A percentile compares a stretch with the other conserved stretches of the same genome.
Evolutionary conservation across 805 yeast species (phyloP).

Genomic region (Scheffersomyces lignosus): DNA sequence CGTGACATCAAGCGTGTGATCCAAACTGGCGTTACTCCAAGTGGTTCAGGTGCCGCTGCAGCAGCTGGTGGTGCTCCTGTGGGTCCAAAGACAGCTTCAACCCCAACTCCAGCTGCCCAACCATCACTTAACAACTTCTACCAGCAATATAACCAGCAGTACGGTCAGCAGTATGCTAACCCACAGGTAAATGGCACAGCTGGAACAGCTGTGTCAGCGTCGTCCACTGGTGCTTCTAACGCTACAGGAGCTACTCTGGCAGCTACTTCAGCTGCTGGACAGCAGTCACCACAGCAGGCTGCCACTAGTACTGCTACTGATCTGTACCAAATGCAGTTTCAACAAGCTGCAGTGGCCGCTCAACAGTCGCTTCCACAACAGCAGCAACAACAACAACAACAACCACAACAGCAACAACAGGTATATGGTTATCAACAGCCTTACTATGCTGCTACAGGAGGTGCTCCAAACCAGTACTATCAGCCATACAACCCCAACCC

Average conservation of each 20-base stretch:
- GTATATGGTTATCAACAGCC: constrained; percentile 24
- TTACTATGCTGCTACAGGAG: constrained; percentile 12
- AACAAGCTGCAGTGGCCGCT: constrained; percentile 1
- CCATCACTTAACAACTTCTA: constrained; percentile 10
- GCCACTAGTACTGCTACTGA: constrained; percentile 1
- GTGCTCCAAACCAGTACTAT: constrained; percentile 23
- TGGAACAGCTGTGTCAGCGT: not conserved
- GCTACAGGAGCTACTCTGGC: not conserved
- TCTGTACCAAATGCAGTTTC: constrained; percentile 6
- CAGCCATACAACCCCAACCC: constrained; percentile 19
- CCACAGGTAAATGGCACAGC: constrained; percentile 5
- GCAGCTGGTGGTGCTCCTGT: constrained; percentile 13
- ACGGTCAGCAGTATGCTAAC: constrained; percentile 8
- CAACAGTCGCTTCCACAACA: constrained; percentile 2
- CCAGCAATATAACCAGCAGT: constrained; percentile 13
- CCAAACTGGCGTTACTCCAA: constrained; percentile 45
- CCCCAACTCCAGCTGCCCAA: constrained; percentile 3
- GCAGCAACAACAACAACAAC: constrained; percentile 10
- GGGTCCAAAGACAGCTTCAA: constrained; percentile 3
- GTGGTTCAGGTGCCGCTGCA: constrained; percentile 13
- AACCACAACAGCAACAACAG: constrained; percentile 10
- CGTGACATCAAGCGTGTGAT: constrained; percentile 65
- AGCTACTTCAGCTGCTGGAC: constrained; percentile 1
- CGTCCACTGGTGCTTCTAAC: not conserved
- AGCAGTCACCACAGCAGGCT: constrained; percentile 1